A percentile compares a stretch with the other conserved stretches of the same genome.
Evolutionary conservation across 1,139 yeast genomes (phyloP).

Genomic region (Wickerhamomyces sp.): DNA sequence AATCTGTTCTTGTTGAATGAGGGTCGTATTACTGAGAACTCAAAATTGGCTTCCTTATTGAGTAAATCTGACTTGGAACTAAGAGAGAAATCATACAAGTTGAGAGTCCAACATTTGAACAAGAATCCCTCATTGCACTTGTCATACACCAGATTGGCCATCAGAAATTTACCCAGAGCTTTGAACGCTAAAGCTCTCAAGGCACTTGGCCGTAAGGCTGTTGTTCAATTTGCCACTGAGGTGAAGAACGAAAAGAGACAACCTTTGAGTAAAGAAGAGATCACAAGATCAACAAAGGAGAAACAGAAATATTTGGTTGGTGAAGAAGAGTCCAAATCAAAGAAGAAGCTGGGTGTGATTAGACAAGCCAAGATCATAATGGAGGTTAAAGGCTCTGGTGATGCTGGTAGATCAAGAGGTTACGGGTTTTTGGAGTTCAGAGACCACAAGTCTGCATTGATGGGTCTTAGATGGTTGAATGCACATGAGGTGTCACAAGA

Average conservation of each 20-base stretch:
- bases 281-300: slow-evolving; percentile 67
- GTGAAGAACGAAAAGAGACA: slow-evolving; percentile 73
- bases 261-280: slow-evolving; percentile 85
- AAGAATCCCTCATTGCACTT: slow-evolving; percentile 88
- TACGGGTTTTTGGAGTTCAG: slow-evolving; percentile 92
- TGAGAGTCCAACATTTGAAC: slow-evolving; percentile 85
- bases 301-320: slow-evolving; percentile 40
- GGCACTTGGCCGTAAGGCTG: slow-evolving; percentile 90
- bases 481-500: slow-evolving; percentile 77
- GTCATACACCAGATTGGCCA: slow-evolving; percentile 88
- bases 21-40: slow-evolving; percentile 81
- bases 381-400: slow-evolving; percentile 88
- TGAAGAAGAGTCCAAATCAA: slow-evolving; percentile 50
- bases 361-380: slow-evolving; percentile 88
- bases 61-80: slow-evolving; percentile 75
- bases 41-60: slow-evolving; percentile 69
- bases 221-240: slow-evolving; percentile 92
- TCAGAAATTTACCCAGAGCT: slow-evolving; percentile 89
- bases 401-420: slow-evolving; percentile 89
- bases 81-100: slow-evolving; percentile 80
- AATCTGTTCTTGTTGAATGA: slow-evolving; percentile 83
- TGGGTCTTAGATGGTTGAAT: slow-evolving; percentile 97
- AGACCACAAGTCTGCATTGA: slow-evolving; percentile 88
- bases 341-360: slow-evolving; percentile 82
- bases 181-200: slow-evolving; percentile 85